Base-by-base conservation (phyloP, 257 asterid genomes). In the Linaria vulgaris region DNA sequence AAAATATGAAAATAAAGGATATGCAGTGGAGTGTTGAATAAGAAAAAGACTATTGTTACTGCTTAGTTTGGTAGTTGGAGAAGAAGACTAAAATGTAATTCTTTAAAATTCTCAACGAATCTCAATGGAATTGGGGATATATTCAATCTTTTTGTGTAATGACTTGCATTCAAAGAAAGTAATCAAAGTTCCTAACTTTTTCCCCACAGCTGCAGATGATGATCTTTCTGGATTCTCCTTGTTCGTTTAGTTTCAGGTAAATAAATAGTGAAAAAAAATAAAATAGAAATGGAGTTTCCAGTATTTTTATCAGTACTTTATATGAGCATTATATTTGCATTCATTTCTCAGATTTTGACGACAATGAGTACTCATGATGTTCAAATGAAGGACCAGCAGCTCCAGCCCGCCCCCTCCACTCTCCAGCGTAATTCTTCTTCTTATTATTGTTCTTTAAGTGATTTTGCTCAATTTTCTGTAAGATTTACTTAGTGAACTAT, bases 301-400 rank as follows among this genome's bases (percentile, higher is more conserved):
- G 64, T 43, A 56, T 57, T 68, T 19, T 13, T 66, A 50, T 68
- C 48, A 46, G 68, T 69, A 11, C 64, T 66, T 60, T 7, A 63
- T 69, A 0, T 60, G 66, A 67, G 66, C 43, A 38, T 76, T 65
- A 21, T 74, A 2, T 37, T 61, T 63, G 59, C 72, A n/a, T 51
- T 70, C 13, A 25, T 77, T 74, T 70, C 77, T 50, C 81, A 84
- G 85, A 23, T 78, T 49, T 52, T 67, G 64, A 56, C 67, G 14
- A 79, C 66, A 46, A 82, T 83, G 34, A 27, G 3, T 95, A 82
- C 91, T 74, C 88, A 82, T 76, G 97, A 88, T 48, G 81, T 82
- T 63, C 94, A 85, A 74, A 88, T 88, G 95, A 81, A 81, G 66
- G 96, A 87, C 76, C 92, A 87, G 76, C 88, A 83, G 56, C 80